These are phyloP conservation scores for Cercospora berteroae DNA, from an alignment of 2,329 filamentous ascomycete species.

Conservation along the genomic window DNA sequence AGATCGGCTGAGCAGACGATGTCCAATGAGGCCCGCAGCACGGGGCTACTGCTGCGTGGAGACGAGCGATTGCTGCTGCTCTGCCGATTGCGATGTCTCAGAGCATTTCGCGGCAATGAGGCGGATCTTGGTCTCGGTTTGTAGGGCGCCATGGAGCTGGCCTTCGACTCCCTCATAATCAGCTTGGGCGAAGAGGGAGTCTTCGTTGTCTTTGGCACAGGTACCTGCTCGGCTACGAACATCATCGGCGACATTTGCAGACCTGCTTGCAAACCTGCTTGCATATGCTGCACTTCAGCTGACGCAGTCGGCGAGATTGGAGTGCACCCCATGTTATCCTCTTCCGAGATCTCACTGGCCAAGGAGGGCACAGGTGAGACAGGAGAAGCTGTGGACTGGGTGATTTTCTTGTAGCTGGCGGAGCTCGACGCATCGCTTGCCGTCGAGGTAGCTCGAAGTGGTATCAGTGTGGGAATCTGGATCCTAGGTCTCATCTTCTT, in stretches of 20 bases:
- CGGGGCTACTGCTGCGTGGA: constrained; percentile 19
- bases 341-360: constrained; percentile 20
- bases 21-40: constrained; percentile 18
- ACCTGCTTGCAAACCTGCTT: constrained; percentile 14
- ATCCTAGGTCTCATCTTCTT: constrained; percentile 36
- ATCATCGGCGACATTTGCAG: constrained; percentile 35
- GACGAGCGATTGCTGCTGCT: constrained; percentile 22
- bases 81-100: constrained; percentile 26
- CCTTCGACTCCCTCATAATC: constrained; percentile 31
- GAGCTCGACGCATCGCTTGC: constrained; percentile 29
- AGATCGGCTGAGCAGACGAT: constrained; percentile 28
- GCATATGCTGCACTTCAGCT: constrained; percentile 15
- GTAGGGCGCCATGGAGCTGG: constrained; percentile 24
- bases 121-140: constrained; percentile 36
- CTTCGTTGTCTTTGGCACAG: constrained; percentile 30
- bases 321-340: constrained; percentile 29
- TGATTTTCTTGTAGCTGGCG: constrained; percentile 34
- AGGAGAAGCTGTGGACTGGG: constrained; percentile 30
- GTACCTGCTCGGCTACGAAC: constrained; percentile 38
- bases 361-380: constrained; percentile 33
- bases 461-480: constrained; percentile 32
- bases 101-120: constrained; percentile 28
- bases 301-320: constrained; percentile 31
- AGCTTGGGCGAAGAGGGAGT: constrained; percentile 32
- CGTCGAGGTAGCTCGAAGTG: constrained; percentile 31